A percentile compares a stretch with the other conserved stretches of the same genome.
phyloP scores from a whole-genome alignment of 495 filamentous ascomycete species.

The Cercophora newfieldiana region DNA sequence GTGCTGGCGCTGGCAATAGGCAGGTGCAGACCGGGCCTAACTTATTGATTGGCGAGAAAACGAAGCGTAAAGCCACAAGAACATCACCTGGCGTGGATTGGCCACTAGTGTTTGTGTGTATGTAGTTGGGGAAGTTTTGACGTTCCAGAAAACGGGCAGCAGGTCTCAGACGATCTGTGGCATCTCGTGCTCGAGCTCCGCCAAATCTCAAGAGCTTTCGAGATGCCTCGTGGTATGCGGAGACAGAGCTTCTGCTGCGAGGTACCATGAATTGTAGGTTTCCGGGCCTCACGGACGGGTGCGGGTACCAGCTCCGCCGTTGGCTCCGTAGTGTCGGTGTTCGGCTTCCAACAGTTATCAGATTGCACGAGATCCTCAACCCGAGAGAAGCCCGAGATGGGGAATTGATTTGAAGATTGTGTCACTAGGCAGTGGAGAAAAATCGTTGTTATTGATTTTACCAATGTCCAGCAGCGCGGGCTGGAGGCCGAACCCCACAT shows the following conservation, averaged over 20 bases:
- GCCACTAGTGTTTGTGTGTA: not conserved
- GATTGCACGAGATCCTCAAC: not conserved
- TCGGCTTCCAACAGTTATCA: conserved; percentile 1
- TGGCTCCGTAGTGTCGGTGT: not conserved
- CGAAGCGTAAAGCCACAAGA: conserved; percentile 7
- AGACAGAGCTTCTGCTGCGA: too few relatives aligned
- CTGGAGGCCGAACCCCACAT: not conserved
- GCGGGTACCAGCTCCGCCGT: conserved; percentile 25
- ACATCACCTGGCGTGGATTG: not conserved
- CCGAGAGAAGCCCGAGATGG: conserved; percentile 13
- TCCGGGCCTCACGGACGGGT: conserved; percentile 2
- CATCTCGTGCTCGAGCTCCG: not conserved
- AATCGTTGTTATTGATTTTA: not conserved
- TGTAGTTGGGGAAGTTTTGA: not conserved
- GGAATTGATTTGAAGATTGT: not conserved
- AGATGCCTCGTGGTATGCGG: too few relatives aligned
- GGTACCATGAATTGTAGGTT: too few relatives aligned
- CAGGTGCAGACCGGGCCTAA: not conserved
- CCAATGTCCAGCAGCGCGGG: not conserved
- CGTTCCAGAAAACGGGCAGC: not conserved
- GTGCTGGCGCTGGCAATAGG: not conserved
- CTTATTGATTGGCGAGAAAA: not conserved
- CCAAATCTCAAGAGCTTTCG: not conserved
- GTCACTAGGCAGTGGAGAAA: not conserved
- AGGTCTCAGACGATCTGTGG: not conserved